Evolutionary conservation across 2,329 filamentous ascomycete species (phyloP).

Genomic region (Aspergillus udagawae): DNA sequence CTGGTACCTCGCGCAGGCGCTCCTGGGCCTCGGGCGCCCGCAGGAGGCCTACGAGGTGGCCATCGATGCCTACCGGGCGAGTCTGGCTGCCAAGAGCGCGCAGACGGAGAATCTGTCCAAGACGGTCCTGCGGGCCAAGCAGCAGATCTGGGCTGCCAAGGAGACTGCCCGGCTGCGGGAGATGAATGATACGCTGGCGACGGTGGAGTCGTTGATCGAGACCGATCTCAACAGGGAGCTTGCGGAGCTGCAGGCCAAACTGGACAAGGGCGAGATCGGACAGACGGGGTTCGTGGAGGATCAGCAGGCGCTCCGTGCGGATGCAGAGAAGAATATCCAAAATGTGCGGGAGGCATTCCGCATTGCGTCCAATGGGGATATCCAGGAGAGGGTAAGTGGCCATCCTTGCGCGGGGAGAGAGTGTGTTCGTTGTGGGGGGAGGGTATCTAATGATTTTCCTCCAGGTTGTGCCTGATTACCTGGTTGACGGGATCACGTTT

Average conservation of each 20-base stretch:
- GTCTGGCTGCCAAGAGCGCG: slow-evolving; percentile 59
- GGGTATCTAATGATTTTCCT: slow-evolving; percentile 7
- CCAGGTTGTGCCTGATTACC: slow-evolving; percentile 45
- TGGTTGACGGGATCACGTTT: slow-evolving; percentile 48
- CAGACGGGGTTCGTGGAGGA: slow-evolving; percentile 67
- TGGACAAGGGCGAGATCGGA: slow-evolving; percentile 43
- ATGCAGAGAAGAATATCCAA: slow-evolving; percentile 44
- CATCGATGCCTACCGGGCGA: slow-evolving; percentile 67
- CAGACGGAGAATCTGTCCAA: slow-evolving; percentile 68
- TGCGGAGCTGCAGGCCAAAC: slow-evolving; percentile 30
- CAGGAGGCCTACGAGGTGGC: slow-evolving; percentile 70
- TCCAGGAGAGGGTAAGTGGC: slow-evolving; percentile 40
- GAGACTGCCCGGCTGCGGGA: slow-evolving; percentile 53
- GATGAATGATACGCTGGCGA: slow-evolving; percentile 40
- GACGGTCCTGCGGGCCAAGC: slow-evolving; percentile 75
- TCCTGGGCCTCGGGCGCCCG: slow-evolving; percentile 67
- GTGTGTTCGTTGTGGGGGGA: background rate
- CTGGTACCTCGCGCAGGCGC: slow-evolving; percentile 79
- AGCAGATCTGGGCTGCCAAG: slow-evolving; percentile 74
- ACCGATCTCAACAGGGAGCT: slow-evolving; percentile 37
- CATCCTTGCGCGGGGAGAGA: background rate
- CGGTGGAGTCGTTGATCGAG: slow-evolving; percentile 39
- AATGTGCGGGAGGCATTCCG: slow-evolving; percentile 44
- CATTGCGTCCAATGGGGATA: slow-evolving; percentile 37
- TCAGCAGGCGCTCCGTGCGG: slow-evolving; percentile 54